A percentile compares a stretch with the other conserved stretches of the same genome.
Conservation (phyloP, 305 asterid genomes). For the Fraxinus platypoda region DNA sequence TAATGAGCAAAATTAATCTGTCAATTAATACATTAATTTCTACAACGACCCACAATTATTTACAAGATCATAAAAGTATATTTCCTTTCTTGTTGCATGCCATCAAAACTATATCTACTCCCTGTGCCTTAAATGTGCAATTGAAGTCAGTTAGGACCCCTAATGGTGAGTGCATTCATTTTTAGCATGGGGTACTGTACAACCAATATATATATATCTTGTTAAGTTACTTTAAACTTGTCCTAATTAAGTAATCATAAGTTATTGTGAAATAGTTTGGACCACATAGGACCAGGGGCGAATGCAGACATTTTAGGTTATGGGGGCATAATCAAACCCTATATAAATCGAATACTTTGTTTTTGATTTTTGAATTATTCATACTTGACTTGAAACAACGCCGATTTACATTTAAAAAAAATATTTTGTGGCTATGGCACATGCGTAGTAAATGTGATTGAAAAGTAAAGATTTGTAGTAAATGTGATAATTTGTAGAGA, state of each 20-base stretch:
- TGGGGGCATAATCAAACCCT: too few relatives aligned
- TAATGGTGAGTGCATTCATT: not conserved
- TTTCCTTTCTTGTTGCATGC: not conserved
- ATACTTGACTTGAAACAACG: too few relatives aligned
- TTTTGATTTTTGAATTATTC: too few relatives aligned
- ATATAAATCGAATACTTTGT: too few relatives aligned
- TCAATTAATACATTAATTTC: not conserved
- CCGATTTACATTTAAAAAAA: too few relatives aligned
- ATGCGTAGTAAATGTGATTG: too few relatives aligned
- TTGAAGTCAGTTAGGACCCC: not conserved
- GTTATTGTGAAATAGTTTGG: not conserved
- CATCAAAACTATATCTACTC: not conserved
- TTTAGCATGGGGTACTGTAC: not conserved
- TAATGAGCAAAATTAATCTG: not conserved
- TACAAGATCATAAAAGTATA: not conserved
- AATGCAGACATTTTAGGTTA: too few relatives aligned
- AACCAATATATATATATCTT: not conserved
- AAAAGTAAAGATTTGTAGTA: too few relatives aligned
- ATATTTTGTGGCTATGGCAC: too few relatives aligned
- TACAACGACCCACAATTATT: not conserved
- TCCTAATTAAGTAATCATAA: not conserved
- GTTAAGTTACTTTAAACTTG: not conserved
- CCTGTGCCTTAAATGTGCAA: conserved; percentile 7
- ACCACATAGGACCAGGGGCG: too few relatives aligned
- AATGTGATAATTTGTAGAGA: too few relatives aligned